phyloP scores from a whole-genome alignment of 495 filamentous ascomycete species.

The Bacidia rubella region DNA sequence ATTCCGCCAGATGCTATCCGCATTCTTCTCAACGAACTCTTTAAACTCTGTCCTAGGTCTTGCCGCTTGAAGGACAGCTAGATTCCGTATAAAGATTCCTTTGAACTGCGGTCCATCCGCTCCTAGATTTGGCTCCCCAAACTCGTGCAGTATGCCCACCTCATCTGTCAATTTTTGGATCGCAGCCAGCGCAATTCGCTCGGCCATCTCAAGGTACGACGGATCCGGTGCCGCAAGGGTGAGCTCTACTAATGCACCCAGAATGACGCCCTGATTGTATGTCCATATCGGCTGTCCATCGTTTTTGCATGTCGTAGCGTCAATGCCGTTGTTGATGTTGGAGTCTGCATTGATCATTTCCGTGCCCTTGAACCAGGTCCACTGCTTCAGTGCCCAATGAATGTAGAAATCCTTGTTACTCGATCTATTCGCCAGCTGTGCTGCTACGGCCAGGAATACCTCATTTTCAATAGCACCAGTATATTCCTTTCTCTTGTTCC shows the following conservation, averaged over 20 bases:
- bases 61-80: slow-evolving; percentile 41
- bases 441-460: slow-evolving; percentile 54
- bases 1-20: slow-evolving; percentile 57
- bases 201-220: slow-evolving; percentile 39
- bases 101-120: slow-evolving; percentile 60
- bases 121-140: slow-evolving; percentile 49
- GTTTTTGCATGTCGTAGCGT: slow-evolving; percentile 43
- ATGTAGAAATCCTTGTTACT: slow-evolving; percentile 37
- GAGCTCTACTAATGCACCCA: slow-evolving; percentile 60
- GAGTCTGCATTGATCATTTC: slow-evolving; percentile 52
- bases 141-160: slow-evolving; percentile 48
- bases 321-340: slow-evolving; percentile 60
- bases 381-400: slow-evolving; percentile 41
- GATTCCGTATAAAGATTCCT: slow-evolving; percentile 62
- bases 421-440: slow-evolving; percentile 59
- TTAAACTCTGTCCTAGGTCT: slow-evolving; percentile 37
- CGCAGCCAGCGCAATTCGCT: slow-evolving; percentile 48
- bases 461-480: slow-evolving; percentile 67
- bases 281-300: slow-evolving; percentile 53
- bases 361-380: slow-evolving; percentile 53
- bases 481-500: slow-evolving; percentile 47
- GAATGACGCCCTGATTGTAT: slow-evolving; percentile 71
- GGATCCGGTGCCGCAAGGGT: slow-evolving; percentile 37
- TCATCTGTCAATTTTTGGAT: slow-evolving; percentile 39
- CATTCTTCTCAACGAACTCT: slow-evolving; percentile 46